phyloP scores from a whole-genome alignment of 2,329 filamentous ascomycete genomes.

The Epichloe bromicola region DNA sequence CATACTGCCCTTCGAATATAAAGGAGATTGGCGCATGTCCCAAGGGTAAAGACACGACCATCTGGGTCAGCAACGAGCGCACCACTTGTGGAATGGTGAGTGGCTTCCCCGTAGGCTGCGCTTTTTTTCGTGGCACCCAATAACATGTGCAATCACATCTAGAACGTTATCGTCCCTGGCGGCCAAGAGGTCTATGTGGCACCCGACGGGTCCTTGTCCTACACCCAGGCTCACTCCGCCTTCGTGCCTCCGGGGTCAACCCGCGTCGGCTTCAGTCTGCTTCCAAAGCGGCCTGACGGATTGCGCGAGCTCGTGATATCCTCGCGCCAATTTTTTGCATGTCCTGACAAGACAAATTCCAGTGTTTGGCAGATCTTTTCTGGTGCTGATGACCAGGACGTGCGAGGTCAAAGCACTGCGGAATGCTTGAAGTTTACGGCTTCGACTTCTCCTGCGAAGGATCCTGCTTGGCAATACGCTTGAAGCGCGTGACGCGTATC shows the following conservation, averaged over 20 bases:
- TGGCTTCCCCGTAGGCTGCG: too few relatives aligned
- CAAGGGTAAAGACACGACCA: neutral
- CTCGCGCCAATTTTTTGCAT: neutral
- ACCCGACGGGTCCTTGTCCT: neutral
- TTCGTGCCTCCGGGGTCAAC: neutral
- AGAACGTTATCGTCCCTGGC: slow-evolving; percentile 5
- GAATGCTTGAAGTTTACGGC: too few relatives aligned
- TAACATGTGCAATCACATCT: slow-evolving; percentile 10
- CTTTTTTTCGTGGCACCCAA: neutral
- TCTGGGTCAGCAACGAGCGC: neutral
- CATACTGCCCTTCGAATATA: neutral
- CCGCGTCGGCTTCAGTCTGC: neutral
- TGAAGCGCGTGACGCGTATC: too few relatives aligned
- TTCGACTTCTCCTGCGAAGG: too few relatives aligned
- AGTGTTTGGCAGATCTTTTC: neutral
- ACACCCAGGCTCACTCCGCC: neutral
- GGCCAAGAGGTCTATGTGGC: neutral
- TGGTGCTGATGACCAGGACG: too few relatives aligned
- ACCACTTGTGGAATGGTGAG: neutral
- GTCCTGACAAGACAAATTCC: neutral
- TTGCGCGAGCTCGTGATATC: neutral
- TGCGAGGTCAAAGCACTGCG: too few relatives aligned
- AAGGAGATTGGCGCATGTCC: neutral
- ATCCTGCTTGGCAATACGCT: too few relatives aligned
- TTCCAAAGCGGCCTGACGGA: neutral